Evolutionary conservation across 352 stramenopile species (phyloP), one percentile per base, ranked within the genome.

Genomic region (Thalassiosira hispida): DNA sequence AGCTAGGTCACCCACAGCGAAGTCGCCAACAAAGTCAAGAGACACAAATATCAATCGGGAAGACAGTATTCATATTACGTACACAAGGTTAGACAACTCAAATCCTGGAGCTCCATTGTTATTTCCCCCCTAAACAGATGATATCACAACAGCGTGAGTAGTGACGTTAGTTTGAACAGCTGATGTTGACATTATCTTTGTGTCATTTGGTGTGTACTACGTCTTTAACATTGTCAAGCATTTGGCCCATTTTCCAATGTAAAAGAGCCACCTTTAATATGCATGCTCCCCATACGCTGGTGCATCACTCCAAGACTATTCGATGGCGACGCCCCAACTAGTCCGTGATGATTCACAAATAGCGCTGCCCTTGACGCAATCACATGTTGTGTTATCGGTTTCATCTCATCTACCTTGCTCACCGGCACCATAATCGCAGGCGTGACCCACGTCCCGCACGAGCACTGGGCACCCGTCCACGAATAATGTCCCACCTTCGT

Each of bases 401-500:
- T 68, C 27, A 92, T 67, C 18, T 81, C 66, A 78, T 92, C 87
- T 6, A 92, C 71, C 51, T 87, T 91, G 60, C 79, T 87, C 9
- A 74, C 33, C 7, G 82, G 84, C 9, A 92, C 73, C 72, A 91
- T 81, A 60, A 92, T 91, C 25, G 87, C 84, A 25, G 87, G 87
- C 18, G 79, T 83, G 0, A 92, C 83, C 88, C 88, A 93, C 57
- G 85, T 90, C 33, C 88, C 88, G 72, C 84, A 92, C 23, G 75
- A 86, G 53, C 85, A 92, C 57, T 91, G 88, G 27, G 88, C 71
- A 20, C 88, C 88, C 27, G 85, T 84, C 88, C 88, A 93, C 67
- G 84, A 85, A 75, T 84, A 92, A 31, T 87, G 76, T 25, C 88
- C 88, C 38, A 93, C 64, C 53, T 93, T 93, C 18, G 70, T 68